A percentile compares a stretch with the other conserved stretches of the same genome.
Evolutionary conservation across 2,329 filamentous ascomycete genomes (phyloP).

Genomic region (Diplodia mutila): DNA sequence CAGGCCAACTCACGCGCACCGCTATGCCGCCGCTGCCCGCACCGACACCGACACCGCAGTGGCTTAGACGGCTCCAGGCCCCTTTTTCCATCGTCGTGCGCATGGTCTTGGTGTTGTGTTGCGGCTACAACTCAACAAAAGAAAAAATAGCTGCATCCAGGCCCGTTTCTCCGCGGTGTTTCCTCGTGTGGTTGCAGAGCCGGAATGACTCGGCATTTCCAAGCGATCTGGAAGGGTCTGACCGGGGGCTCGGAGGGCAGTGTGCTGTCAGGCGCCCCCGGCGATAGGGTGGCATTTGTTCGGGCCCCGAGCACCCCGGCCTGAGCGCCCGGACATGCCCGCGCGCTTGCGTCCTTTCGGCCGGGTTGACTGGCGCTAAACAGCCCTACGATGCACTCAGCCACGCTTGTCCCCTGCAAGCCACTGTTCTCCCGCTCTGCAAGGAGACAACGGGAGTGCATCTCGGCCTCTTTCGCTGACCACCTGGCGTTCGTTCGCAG

Average conservation of each 20-base stretch:
- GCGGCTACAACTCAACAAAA: slow-evolving; percentile 18
- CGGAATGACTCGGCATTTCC: slow-evolving; percentile 12
- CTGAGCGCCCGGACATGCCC: not conserved
- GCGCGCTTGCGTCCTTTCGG: not conserved
- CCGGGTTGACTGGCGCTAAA: not conserved
- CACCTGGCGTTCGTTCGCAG: not conserved
- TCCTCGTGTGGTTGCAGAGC: slow-evolving; percentile 18
- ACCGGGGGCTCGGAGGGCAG: slow-evolving; percentile 3
- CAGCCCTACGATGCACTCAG: slow-evolving; percentile 18
- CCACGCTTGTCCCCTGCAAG: slow-evolving; percentile 3
- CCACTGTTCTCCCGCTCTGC: not conserved
- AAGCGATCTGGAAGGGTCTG: slow-evolving; percentile 15
- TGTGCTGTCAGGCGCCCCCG: not conserved
- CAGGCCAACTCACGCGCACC: slow-evolving; percentile 4
- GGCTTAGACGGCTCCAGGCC: slow-evolving; percentile 1
- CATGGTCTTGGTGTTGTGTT: slow-evolving; percentile 10
- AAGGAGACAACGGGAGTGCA: not conserved
- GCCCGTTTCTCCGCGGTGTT: slow-evolving; percentile 13
- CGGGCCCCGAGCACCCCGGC: slow-evolving; percentile 5
- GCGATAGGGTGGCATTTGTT: not conserved
- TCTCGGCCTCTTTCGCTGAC: slow-evolving; percentile 5
- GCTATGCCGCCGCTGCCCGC: slow-evolving; percentile 6
- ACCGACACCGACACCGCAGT: not conserved
- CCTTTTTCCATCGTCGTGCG: not conserved
- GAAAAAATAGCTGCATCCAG: not conserved